Evolutionary conservation across 192 early-diverging fungal species (phyloP).

Genomic region (Neocallimastix lanati): DNA sequence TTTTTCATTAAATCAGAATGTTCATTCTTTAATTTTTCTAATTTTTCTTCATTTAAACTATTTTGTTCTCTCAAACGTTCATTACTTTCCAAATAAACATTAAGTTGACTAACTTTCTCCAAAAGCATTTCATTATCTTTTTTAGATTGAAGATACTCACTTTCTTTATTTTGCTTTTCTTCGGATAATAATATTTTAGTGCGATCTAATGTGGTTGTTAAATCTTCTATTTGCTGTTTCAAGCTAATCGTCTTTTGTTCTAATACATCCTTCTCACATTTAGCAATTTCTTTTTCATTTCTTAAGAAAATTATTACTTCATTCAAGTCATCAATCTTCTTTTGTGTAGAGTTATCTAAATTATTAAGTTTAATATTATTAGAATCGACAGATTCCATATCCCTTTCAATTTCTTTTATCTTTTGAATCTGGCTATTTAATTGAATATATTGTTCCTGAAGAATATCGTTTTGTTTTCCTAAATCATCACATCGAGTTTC

Average conservation of each 20-base stretch:
- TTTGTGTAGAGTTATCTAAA: background rate
- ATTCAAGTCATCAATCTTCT: background rate
- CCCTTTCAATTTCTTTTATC: background rate
- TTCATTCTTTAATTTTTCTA: background rate
- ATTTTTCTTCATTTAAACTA: background rate
- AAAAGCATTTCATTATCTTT: background rate
- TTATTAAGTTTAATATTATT: background rate
- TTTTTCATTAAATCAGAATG: background rate
- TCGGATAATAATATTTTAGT: background rate
- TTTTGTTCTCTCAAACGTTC: background rate
- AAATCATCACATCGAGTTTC: background rate
- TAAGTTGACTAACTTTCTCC: background rate
- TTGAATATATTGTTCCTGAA: background rate
- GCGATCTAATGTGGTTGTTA: background rate
- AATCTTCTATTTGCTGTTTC: background rate
- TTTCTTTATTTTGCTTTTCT: background rate
- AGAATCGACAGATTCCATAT: background rate
- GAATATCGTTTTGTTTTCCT: background rate
- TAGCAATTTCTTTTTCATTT: background rate
- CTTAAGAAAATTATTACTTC: background rate
- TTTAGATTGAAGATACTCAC: background rate
- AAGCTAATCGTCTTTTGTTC: background rate
- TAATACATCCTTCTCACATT: background rate
- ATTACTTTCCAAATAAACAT: background rate
- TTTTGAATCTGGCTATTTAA: background rate